These are phyloP conservation scores for Limnanthes douglasii DNA, from an alignment of 345 rosid genomes.

Conservation along the genomic window DNA sequence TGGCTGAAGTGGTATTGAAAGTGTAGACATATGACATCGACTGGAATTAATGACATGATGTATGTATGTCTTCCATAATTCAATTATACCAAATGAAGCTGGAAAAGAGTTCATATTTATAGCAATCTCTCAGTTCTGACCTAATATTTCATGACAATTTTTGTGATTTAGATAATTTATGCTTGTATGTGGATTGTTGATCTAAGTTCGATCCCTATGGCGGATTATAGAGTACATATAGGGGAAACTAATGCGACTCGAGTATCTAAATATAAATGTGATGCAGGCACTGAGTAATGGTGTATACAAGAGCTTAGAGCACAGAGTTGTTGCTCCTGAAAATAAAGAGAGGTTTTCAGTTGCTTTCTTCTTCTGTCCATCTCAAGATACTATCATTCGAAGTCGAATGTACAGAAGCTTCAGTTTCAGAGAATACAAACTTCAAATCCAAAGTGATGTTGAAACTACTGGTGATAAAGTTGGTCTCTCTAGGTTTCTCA, in stretches of 20 bases:
- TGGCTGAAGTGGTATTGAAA: background rate
- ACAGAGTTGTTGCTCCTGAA: conserved; percentile 41
- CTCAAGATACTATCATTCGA: conserved; percentile 24
- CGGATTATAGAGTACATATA: background rate
- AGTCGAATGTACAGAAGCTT: conserved; percentile 44
- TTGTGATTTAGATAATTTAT: background rate
- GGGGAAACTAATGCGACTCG: background rate
- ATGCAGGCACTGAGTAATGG: conserved; percentile 57
- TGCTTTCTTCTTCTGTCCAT: conserved; percentile 59
- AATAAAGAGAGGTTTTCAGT: conserved; percentile 34
- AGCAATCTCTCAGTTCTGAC: conserved; percentile 3
- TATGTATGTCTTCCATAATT: background rate
- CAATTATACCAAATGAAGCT: background rate
- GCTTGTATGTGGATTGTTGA: background rate
- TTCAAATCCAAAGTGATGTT: conserved; percentile 38
- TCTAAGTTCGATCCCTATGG: no score
- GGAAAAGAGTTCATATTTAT: background rate
- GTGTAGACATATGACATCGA: background rate
- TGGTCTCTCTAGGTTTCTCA: conserved; percentile 57
- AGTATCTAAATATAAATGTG: background rate
- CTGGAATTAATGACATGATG: no score
- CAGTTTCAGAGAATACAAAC: conserved; percentile 36
- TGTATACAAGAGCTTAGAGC: conserved; percentile 48
- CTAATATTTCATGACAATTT: conserved; percentile 1
- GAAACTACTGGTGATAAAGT: conserved; percentile 53